Percentiles rank a stretch among this genome's conserved stretches.
Evolutionary conservation across 371 early-diverging fungal species (phyloP).

Genomic region (Mucor indicus): DNA sequence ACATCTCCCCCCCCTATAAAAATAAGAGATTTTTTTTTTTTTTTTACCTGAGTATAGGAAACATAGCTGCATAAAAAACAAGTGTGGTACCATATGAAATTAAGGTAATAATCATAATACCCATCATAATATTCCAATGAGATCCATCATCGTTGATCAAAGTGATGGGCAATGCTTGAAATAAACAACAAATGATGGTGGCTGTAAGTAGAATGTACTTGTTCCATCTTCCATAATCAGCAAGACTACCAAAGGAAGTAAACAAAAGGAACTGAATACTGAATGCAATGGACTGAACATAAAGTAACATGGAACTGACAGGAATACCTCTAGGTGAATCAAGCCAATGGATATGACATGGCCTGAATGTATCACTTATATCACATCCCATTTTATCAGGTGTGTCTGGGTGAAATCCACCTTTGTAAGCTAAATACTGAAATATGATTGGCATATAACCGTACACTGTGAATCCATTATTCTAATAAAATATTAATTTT

Average conservation of each 20-base stretch:
- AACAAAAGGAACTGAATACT: conserved; percentile 43
- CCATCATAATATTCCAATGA: conserved; percentile 48
- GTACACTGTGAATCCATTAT: conserved; percentile 48
- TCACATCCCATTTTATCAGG: conserved; percentile 27
- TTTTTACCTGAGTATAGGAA: conserved; percentile 39
- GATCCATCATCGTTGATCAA: conserved; percentile 38
- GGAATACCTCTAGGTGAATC: conserved; percentile 21
- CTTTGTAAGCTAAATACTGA: conserved; percentile 34
- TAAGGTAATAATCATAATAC: conserved; percentile 29
- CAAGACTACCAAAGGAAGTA: conserved; percentile 42
- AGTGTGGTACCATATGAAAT: conserved; percentile 47
- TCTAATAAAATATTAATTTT: conserved; percentile 7
- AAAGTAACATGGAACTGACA: conserved; percentile 43
- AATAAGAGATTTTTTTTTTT: background rate
- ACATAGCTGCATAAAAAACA: conserved; percentile 52
- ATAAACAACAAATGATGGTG: conserved; percentile 36
- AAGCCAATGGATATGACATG: conserved; percentile 39
- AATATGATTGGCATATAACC: conserved; percentile 44
- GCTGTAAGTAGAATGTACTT: conserved; percentile 33
- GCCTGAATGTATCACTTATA: conserved; percentile 17
- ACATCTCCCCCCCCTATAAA: no score
- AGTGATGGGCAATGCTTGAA: conserved; percentile 39
- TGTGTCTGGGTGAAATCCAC: conserved; percentile 32
- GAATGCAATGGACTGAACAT: conserved; percentile 48
- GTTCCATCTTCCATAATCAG: conserved; percentile 49